These are phyloP conservation scores for Gelatoporia subvermispora DNA, from an alignment of 768 basidiomycete genomes.

Conservation along the genomic window DNA sequence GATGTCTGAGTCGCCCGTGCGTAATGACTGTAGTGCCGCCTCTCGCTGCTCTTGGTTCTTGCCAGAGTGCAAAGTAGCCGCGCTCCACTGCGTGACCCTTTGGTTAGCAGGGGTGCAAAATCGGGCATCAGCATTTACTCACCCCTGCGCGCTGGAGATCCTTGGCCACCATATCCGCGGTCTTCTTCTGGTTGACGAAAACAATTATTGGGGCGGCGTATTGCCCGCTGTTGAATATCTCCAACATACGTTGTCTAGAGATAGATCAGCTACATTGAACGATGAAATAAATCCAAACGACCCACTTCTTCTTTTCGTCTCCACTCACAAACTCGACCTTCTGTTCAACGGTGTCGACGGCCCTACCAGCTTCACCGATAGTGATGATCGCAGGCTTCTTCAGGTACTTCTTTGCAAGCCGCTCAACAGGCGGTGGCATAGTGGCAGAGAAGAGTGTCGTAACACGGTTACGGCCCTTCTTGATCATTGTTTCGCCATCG, in stretches of 20 bases:
- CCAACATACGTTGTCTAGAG: constrained; percentile 73
- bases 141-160: constrained; percentile 88
- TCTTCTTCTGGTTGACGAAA: constrained; percentile 99
- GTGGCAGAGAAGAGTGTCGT: constrained; percentile 97
- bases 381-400: constrained; percentile 92
- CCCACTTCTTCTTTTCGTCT: constrained; percentile 96
- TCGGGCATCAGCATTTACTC: constrained; percentile 26
- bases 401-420: constrained; percentile 91
- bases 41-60: constrained; percentile 98
- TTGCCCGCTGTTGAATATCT: constrained; percentile 85
- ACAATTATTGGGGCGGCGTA: constrained; percentile 92
- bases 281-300: constrained; percentile 3
- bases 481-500: constrained; percentile 59
- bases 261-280: constrained; percentile 8
- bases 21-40: constrained; percentile 79
- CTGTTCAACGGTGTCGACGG: constrained; percentile 97
- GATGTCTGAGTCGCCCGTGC: constrained; percentile 81
- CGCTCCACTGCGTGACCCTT: constrained; percentile 61
- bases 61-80: constrained; percentile 91
- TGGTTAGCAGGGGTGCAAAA: constrained; percentile 1
- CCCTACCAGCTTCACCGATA: constrained; percentile 96
- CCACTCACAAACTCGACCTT: constrained; percentile 87
- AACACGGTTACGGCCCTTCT: constrained; percentile 80
- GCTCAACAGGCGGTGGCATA: constrained; percentile 97
- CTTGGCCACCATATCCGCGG: constrained; percentile 95